Evolutionary conservation across 352 stramenopile species (phyloP), one percentile per base, ranked within the genome.

Genomic region (Globisporangium takayamanum): DNA sequence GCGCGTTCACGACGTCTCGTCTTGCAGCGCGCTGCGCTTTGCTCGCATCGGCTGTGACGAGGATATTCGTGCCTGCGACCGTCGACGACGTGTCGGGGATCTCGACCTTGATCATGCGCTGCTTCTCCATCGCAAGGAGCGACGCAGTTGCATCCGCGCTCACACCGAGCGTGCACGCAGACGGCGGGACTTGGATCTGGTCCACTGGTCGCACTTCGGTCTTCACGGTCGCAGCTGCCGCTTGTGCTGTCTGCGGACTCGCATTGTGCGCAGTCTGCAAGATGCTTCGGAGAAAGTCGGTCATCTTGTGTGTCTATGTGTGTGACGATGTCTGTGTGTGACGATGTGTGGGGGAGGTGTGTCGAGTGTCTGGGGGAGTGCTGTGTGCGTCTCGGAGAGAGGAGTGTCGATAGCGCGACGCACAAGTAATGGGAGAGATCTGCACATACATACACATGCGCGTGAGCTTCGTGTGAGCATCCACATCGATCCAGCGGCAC

Each of bases 281-380:
- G 64, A 91, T 91, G 45, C 66, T 91, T 59, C 80, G 80, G 54
- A 91, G 82, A 44, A 88, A 88, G 39, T 91, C 80, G 15, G 80
- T 91, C 80, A 91, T 90, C n/a, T 62, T 59, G 53, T 62, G 26
- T 57, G 22, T 0, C 22, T 22, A 1, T 39, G 33, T 61, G 49
- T 57, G 33, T 61, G 42, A 53, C 53, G 55, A 26, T 55, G 49
- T 61, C 39, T n/a, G 10, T 45, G 39, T 45, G 10, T 36, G 22
- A 22, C 22, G 22, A 22, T 22, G 22, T 22, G 22, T 22, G 22
- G 22, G 22, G 22, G 22, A 22, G 0, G 22, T 22, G 22, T 22
- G 22, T 22, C 22, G n/a, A n/a, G 22, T 22, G 22, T 22, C 22
- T 22, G 22, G 22, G 22, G 22, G 22, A 22, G 22, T 1, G 22